A percentile compares a stretch with the other conserved stretches of the same genome.
Evolutionary conservation across 1,284 basidiomycete species (phyloP).

Genomic region (Moesziomyces sp.): DNA sequence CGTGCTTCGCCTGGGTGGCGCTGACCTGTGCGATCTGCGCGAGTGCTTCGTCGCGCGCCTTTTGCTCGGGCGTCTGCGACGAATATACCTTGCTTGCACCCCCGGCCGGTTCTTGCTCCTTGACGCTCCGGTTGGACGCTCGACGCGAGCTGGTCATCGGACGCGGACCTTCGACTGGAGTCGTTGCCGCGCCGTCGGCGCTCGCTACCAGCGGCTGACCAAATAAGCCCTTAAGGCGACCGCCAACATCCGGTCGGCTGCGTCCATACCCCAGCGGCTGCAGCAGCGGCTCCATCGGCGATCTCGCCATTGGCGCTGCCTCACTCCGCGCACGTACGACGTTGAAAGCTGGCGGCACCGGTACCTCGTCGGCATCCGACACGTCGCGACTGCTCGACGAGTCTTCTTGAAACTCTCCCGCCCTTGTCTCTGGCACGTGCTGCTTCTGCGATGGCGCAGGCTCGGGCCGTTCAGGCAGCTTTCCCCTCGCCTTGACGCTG

Average conservation of each 20-base stretch:
- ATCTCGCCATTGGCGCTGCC: not conserved
- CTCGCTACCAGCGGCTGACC: conserved; percentile 37
- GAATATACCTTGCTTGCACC: not conserved
- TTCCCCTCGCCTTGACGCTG: conserved; percentile 35
- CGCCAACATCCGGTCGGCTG: conserved; percentile 24
- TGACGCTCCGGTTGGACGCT: not conserved
- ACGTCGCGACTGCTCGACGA: conserved; percentile 46
- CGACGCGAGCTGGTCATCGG: conserved; percentile 3
- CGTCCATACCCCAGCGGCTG: conserved; percentile 28
- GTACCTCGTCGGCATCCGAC: conserved; percentile 15
- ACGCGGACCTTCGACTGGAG: not conserved
- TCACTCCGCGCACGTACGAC: no score
- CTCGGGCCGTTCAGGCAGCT: conserved; percentile 28
- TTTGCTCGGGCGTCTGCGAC: conserved; percentile 26
- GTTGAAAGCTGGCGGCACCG: not conserved
- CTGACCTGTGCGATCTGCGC: conserved; percentile 47
- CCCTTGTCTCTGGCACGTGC: conserved; percentile 1
- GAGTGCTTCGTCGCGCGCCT: conserved; percentile 41
- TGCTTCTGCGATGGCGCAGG: not conserved
- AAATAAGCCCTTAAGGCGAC: conserved; percentile 48
- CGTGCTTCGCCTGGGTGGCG: conserved; percentile 21
- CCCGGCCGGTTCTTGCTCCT: not conserved
- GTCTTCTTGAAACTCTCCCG: conserved; percentile 47
- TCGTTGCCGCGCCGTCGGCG: not conserved
- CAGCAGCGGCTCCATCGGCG: conserved; percentile 27